Percentiles rank a stretch among this genome's conserved stretches.
Conservation (phyloP, 768 basidiomycete species). For the Paxillus rubicundulus region DNA sequence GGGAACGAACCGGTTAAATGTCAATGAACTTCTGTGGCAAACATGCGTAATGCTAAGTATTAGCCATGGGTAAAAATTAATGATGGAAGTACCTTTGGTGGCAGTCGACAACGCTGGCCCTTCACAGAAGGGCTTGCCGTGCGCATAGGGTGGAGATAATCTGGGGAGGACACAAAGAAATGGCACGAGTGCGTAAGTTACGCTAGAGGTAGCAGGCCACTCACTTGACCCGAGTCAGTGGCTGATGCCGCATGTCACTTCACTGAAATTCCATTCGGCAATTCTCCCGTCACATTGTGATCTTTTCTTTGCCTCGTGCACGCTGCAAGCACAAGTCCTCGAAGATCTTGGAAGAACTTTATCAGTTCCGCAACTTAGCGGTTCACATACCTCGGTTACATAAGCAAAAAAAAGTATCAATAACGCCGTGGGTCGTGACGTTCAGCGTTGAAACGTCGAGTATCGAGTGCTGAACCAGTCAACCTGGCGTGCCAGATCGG, state of each 20-base stretch:
- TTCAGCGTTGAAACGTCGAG: not conserved
- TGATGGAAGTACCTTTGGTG: not conserved
- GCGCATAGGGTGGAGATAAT: not conserved
- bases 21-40: not conserved
- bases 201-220: too few species aligned
- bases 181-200: too few species aligned
- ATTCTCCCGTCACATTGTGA: too few species aligned
- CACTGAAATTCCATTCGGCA: too few species aligned
- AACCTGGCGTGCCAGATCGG: not conserved
- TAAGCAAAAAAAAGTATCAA: not conserved
- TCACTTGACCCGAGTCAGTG: too few species aligned
- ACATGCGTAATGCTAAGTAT: not conserved
- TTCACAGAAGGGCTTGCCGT: not conserved
- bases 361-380: too few species aligned
- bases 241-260: too few species aligned
- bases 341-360: too few species aligned
- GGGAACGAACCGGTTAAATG: not conserved
- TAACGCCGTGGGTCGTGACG: too few species aligned
- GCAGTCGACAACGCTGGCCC: not conserved
- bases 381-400: not conserved
- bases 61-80: not conserved
- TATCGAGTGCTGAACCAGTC: not conserved
- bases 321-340: too few species aligned
- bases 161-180: not conserved
- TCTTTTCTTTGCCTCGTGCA: too few species aligned